Evolutionary conservation across 495 filamentous ascomycete species (phyloP).

Genomic region (Aspergillus mulundensis): DNA sequence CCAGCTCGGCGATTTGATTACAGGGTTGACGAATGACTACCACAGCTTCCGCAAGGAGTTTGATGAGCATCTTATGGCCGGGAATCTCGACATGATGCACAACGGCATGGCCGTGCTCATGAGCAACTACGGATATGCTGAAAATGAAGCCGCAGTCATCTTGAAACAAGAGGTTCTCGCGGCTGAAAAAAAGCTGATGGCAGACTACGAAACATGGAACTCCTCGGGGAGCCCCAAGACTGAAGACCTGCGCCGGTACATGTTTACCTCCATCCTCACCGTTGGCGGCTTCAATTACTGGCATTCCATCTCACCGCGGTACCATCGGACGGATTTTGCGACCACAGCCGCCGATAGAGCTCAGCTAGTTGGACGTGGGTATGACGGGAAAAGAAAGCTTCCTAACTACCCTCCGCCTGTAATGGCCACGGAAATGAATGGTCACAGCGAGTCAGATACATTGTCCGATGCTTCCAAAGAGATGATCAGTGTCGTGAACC

Average conservation of each 20-base stretch:
- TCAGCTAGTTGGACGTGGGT: background rate
- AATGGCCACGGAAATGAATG: background rate
- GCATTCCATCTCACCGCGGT: background rate
- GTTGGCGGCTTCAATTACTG: background rate
- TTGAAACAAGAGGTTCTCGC: constrained; percentile 3
- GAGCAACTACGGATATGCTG: constrained; percentile 7
- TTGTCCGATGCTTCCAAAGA: background rate
- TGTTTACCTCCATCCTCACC: background rate
- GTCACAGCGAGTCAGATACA: background rate
- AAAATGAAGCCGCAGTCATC: background rate
- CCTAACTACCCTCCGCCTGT: background rate
- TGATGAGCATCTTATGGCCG: background rate
- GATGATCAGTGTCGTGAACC: background rate
- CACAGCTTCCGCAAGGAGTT: constrained; percentile 8
- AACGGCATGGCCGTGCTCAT: constrained; percentile 5
- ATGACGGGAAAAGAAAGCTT: background rate
- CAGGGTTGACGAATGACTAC: constrained; percentile 2
- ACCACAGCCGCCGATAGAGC: background rate
- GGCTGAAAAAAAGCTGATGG: background rate
- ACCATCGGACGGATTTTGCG: background rate
- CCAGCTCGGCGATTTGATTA: background rate
- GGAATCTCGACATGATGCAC: background rate
- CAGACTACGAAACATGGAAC: background rate
- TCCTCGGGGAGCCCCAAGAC: background rate
- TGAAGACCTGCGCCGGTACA: background rate